Percentiles rank a stretch among this genome's conserved stretches.
Evolutionary conservation across 208 protist genomes (phyloP).

Genomic region (Tritrichomonas foetus): DNA sequence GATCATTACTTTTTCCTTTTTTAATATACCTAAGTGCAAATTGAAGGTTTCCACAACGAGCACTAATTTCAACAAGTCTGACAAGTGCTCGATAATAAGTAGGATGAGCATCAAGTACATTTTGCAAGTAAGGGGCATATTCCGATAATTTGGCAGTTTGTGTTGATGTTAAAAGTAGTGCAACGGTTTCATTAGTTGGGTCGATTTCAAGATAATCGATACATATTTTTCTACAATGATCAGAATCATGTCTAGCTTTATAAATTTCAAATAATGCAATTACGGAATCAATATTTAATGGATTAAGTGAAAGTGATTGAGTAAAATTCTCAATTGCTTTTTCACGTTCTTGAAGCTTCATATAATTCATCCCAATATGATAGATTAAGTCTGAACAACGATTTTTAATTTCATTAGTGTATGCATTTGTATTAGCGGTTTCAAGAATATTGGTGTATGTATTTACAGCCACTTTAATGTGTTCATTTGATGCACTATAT

Average conservation of each 20-base stretch:
- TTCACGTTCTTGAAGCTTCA: not conserved
- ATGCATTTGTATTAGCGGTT: not conserved
- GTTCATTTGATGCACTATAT: not conserved
- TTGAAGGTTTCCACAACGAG: not conserved
- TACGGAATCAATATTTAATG: not conserved
- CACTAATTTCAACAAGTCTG: not conserved
- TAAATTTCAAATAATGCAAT: not conserved
- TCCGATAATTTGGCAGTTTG: not conserved
- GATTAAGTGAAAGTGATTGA: not conserved
- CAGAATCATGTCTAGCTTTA: not conserved
- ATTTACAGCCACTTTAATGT: not conserved
- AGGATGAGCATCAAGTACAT: not conserved
- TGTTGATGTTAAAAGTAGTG: not conserved
- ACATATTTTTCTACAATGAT: not conserved
- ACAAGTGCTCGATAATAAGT: not conserved
- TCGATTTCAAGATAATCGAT: not conserved
- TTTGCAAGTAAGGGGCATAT: not conserved
- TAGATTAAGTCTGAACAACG: not conserved
- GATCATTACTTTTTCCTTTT: not conserved
- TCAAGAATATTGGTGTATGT: not conserved
- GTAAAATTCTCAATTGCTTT: not conserved
- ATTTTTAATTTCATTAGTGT: not conserved
- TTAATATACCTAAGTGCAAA: not conserved
- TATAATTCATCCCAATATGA: too few relatives aligned
- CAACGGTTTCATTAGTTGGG: not conserved